Conservation (phyloP, 164 flowering plant genomes). For the Magnolia sinica region DNA sequence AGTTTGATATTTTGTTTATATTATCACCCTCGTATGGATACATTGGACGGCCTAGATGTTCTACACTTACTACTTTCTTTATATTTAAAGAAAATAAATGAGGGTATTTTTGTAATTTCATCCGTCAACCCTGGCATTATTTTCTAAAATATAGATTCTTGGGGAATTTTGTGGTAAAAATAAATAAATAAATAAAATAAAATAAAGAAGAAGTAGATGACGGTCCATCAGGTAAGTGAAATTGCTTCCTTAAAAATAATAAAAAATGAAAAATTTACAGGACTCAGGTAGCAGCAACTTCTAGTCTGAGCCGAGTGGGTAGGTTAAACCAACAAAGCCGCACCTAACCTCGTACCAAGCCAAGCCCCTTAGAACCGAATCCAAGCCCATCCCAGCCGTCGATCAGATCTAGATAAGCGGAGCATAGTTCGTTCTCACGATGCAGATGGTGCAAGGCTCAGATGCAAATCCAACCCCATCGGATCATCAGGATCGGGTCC, state of each 20-base stretch:
- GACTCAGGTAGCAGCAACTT: constrained; percentile 11
- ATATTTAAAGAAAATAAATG: too few relatives aligned
- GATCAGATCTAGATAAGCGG: neutral
- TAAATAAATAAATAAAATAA: too few relatives aligned
- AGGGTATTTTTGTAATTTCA: neutral
- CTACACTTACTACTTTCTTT: too few relatives aligned
- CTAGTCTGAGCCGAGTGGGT: constrained; percentile 5
- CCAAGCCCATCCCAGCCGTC: constrained; percentile 1
- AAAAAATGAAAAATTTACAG: constrained; percentile 17
- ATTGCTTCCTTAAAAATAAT: constrained; percentile 6
- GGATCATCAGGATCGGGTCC: constrained; percentile 51
- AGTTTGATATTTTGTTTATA: too few relatives aligned
- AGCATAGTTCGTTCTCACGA: constrained; percentile 28
- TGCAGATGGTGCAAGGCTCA: constrained; percentile 77
- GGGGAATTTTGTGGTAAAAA: too few relatives aligned
- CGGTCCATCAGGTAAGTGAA: neutral
- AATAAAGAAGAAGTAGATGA: too few relatives aligned
- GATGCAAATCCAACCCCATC: constrained; percentile 81
- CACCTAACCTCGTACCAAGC: neutral
- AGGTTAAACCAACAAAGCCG: neutral
- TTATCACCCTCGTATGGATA: too few relatives aligned
- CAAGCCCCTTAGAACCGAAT: neutral
- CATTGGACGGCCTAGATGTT: too few relatives aligned
- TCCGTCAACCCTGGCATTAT: neutral
- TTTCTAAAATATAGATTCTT: too few relatives aligned